Conservation (phyloP, 371 early-diverging fungal species). For the Actinomortierella ambigua region DNA sequence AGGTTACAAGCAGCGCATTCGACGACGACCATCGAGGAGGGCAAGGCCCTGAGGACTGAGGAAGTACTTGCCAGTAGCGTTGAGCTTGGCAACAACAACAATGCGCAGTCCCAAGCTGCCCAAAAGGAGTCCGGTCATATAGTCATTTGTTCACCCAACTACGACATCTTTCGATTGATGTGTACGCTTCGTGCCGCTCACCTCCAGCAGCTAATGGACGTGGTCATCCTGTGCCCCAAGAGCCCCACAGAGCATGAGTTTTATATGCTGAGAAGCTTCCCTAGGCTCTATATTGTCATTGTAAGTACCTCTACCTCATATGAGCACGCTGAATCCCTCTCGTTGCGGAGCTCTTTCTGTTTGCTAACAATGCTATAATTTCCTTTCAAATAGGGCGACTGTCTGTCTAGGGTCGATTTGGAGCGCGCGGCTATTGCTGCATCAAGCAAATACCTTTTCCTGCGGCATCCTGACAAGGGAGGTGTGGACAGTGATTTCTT, state of each 20-base stretch:
- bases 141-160: constrained; percentile 42
- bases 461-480: constrained; percentile 41
- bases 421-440: constrained; percentile 50
- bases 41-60: no score
- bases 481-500: constrained; percentile 43
- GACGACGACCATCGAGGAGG: no score
- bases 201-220: constrained; percentile 51
- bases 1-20: no score
- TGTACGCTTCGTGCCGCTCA: constrained; percentile 39
- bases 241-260: constrained; percentile 51
- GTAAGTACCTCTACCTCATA: constrained; percentile 37
- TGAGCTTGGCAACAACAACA: no score
- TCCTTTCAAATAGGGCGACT: constrained; percentile 50
- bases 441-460: constrained; percentile 43
- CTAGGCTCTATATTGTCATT: constrained; percentile 59
- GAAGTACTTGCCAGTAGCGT: no score
- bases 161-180: constrained; percentile 40
- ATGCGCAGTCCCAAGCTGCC: no score
- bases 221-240: constrained; percentile 55
- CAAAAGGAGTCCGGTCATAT: constrained; percentile 16
- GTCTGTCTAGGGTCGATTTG: constrained; percentile 60
- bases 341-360: neutral
- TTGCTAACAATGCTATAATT: neutral
- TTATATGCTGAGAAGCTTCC: constrained; percentile 56
- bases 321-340: neutral